These are phyloP conservation scores for Echria macrotheca DNA, from an alignment of 495 filamentous ascomycete genomes.

Conservation along the genomic window DNA sequence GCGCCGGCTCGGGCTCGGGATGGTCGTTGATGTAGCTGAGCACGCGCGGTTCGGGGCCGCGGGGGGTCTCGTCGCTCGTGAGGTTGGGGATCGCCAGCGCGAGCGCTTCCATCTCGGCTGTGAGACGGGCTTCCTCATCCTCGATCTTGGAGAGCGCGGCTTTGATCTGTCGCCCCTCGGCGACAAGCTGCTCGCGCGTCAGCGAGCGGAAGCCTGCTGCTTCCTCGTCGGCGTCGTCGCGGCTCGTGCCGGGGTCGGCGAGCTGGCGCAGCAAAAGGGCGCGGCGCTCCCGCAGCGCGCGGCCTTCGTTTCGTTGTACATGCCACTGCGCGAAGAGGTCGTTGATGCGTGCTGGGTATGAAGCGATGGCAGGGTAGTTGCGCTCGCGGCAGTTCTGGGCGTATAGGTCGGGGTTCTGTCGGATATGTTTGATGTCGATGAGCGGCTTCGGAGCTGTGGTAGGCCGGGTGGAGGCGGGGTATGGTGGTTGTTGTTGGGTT, in stretches of 20 bases:
- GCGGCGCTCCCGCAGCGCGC: constrained; percentile 50
- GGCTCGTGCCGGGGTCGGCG: constrained; percentile 36
- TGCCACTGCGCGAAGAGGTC: constrained; percentile 63
- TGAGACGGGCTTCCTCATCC: constrained; percentile 51
- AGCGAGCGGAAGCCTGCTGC: constrained; percentile 21
- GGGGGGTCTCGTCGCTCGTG: constrained; percentile 68
- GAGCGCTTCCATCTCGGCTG: constrained; percentile 64
- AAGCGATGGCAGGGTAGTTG: constrained; percentile 67
- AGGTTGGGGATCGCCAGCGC: constrained; percentile 83
- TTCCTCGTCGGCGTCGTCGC: constrained; percentile 27
- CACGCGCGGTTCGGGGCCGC: constrained; percentile 52
- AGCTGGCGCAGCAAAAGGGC: constrained; percentile 50
- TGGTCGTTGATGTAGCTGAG: constrained; percentile 71
- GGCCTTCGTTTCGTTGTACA: constrained; percentile 46
- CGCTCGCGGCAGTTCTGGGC: constrained; percentile 74
- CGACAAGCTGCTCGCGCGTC: constrained; percentile 46
- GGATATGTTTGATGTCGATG: constrained; percentile 84
- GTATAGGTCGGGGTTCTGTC: constrained; percentile 71
- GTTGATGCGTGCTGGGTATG: constrained; percentile 64
- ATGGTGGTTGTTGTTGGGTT: not conserved
- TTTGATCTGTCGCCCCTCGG: constrained; percentile 68
- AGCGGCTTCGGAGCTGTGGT: constrained; percentile 74
- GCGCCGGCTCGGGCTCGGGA: constrained; percentile 46
- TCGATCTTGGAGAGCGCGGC: constrained; percentile 55
- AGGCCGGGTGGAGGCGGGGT: not conserved